Base-by-base conservation (phyloP, 2,329 filamentous ascomycete species). In the Ophiocordyceps australis region DNA sequence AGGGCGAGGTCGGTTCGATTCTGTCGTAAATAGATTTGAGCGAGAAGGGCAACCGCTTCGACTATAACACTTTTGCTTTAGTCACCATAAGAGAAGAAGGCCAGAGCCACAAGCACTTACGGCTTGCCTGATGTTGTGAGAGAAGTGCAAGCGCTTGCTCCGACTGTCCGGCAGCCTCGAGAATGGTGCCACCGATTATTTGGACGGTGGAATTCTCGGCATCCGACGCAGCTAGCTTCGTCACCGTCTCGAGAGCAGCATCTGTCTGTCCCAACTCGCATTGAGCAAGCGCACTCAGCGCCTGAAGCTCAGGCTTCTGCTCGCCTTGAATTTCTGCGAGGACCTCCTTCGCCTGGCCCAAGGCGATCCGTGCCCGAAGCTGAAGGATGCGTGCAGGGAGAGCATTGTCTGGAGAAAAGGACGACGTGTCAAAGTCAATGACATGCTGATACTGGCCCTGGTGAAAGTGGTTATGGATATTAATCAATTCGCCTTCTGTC, bases 11-110 rank as follows among this genome's bases (percentile, higher is more conserved):
- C 86, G 41, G 76, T 76, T 38, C 86, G 71, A 59, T 94, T 94
- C 47, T 93, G 82, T 39, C 80, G 67, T 8, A 95, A 72, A 45
- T 94, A 76, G 38, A 95, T 91, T 50, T 98, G 86, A 17, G 85
- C 74, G 35, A 89, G 85, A 33, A 95, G 57, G 23, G 85, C 77
- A 27, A 94, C 81, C 28, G 81, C 77, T 37, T 74, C 69, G 31
- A 74, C 67, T 73, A 32, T 50, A 32, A 12, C n/a, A 5, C 1
- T 14, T 10, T 12, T 14, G 17, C 16, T 7, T 17, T 5, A n/a
- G n/a, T n/a, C n/a, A n/a, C n/a, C n/a, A n/a, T n/a, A n/a, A n/a
- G n/a, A n/a, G n/a, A n/a, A n/a, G n/a, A n/a, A n/a, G n/a, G n/a
- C n/a, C n/a, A n/a, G n/a, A n/a, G n/a, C n/a, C n/a, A n/a, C n/a